A percentile compares a stretch with the other conserved stretches of the same genome.
Conservation (phyloP, 2,329 filamentous ascomycete genomes). For the Taxawa tesnikishii region DNA sequence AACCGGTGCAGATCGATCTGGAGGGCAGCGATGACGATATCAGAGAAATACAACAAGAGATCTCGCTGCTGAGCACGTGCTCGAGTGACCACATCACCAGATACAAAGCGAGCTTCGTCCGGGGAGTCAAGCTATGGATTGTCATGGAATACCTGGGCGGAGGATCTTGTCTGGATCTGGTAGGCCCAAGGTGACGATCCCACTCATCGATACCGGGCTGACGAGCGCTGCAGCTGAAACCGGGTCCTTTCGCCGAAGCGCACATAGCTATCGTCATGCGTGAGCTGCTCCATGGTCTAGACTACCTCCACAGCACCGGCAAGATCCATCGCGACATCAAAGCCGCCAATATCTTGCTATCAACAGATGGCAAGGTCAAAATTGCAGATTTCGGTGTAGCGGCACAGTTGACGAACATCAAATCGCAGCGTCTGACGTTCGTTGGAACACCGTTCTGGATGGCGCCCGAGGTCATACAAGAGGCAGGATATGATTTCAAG, state of each 20-base stretch:
- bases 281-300: conserved; percentile 76
- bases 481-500: conserved; percentile 74
- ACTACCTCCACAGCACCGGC: conserved; percentile 85
- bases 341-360: conserved; percentile 90
- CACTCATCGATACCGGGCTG: conserved; percentile 13
- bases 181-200: conserved; percentile 29
- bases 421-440: conserved; percentile 93
- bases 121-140: conserved; percentile 96
- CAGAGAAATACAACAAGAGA: conserved; percentile 94
- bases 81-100: conserved; percentile 88
- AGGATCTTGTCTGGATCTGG: conserved; percentile 86
- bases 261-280: conserved; percentile 93
- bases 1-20: conserved; percentile 89
- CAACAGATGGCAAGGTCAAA: conserved; percentile 81
- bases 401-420: conserved; percentile 92
- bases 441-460: conserved; percentile 97
- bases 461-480: conserved; percentile 88
- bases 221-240: conserved; percentile 56
- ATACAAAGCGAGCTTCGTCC: conserved; percentile 93
- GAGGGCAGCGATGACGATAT: conserved; percentile 98
- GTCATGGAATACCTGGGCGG: conserved; percentile 97
- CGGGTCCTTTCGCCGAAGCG: conserved; percentile 72
- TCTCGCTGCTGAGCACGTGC: conserved; percentile 88
- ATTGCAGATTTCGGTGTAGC: conserved; percentile 95
- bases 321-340: conserved; percentile 98